These are phyloP conservation scores for Fusarium newnesense DNA, from an alignment of 2,329 filamentous ascomycete species.

Conservation along the genomic window DNA sequence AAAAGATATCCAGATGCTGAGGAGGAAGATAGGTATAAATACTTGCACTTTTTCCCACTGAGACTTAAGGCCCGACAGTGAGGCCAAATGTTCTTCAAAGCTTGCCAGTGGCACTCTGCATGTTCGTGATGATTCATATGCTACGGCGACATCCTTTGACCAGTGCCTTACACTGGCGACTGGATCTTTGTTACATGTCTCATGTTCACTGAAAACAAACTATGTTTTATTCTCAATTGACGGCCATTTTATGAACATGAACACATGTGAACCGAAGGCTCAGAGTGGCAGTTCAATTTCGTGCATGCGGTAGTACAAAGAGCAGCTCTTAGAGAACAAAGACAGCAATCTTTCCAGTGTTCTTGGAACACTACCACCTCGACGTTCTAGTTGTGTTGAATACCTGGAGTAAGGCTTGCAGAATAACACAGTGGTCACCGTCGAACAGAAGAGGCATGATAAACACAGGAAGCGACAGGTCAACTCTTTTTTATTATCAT, in stretches of 20 bases:
- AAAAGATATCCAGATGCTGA: too few relatives aligned
- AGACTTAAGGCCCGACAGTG: accelerated
- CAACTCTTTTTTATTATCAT: neutral
- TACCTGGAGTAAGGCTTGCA: accelerated
- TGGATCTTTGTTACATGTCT: neutral
- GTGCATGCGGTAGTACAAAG: accelerated
- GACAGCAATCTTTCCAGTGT: neutral
- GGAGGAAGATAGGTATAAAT: neutral
- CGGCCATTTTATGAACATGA: accelerated
- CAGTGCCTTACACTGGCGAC: neutral
- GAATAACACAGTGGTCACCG: accelerated
- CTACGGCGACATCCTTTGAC: accelerated
- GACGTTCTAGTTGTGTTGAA: accelerated
- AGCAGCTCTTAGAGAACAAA: too few relatives aligned
- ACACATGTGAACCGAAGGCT: accelerated
- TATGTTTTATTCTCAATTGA: accelerated
- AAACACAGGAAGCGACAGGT: too few relatives aligned
- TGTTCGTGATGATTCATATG: neutral
- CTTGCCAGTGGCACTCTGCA: accelerated
- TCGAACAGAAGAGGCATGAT: too few relatives aligned
- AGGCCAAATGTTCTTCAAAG: neutral
- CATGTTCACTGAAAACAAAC: accelerated
- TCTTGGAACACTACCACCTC: accelerated
- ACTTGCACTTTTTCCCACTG: accelerated
- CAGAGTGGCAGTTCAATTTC: accelerated